These are phyloP conservation scores for Ganoderma boninense DNA, from an alignment of 1,284 basidiomycete species.

Conservation along the genomic window DNA sequence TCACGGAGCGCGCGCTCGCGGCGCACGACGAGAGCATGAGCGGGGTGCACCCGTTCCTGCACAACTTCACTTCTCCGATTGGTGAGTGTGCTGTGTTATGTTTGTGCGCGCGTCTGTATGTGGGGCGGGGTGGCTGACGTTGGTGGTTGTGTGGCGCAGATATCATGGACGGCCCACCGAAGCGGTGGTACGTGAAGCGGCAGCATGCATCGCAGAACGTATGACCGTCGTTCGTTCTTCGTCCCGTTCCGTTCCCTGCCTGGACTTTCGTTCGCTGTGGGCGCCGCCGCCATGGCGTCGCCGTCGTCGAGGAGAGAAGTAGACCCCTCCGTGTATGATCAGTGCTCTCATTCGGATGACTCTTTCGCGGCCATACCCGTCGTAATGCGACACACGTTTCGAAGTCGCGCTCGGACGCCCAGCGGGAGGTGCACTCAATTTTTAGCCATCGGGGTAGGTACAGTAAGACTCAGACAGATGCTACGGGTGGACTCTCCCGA, in stretches of 20 bases:
- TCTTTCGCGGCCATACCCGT: not conserved
- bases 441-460: no score
- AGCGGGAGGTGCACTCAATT: not conserved
- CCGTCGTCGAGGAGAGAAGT: not conserved
- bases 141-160: constrained; percentile 14
- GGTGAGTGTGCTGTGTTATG: constrained; percentile 30
- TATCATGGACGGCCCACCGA: constrained; percentile 28
- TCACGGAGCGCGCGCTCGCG: constrained; percentile 37
- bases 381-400: constrained; percentile 7
- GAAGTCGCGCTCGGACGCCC: not conserved
- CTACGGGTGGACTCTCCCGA: constrained; percentile 4
- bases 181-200: constrained; percentile 30
- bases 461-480: not conserved
- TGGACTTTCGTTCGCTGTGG: not conserved
- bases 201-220: constrained; percentile 13
- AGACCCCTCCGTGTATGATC: constrained; percentile 4
- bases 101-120: not conserved
- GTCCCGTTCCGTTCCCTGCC: not conserved
- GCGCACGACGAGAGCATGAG: constrained; percentile 32
- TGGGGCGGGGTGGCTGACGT: not conserved
- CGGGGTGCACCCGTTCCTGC: constrained; percentile 40
- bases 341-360: not conserved
- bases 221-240: not conserved
- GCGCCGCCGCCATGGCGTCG: not conserved
- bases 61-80: constrained; percentile 42